phyloP scores from a whole-genome alignment of 768 basidiomycete species.

The Fomitopsis pulvina region DNA sequence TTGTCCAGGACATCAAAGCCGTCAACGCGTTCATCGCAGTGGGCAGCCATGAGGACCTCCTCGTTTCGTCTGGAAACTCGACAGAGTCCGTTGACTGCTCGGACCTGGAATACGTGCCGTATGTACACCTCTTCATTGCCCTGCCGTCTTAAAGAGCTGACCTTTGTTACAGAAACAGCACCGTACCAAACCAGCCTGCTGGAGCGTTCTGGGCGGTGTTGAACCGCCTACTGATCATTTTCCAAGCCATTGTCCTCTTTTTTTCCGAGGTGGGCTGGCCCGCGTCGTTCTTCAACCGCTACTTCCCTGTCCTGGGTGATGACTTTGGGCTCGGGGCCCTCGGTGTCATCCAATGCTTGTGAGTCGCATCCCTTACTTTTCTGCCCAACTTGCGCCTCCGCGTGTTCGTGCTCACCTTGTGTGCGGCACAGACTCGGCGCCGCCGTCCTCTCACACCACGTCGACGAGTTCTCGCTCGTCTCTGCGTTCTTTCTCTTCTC shows the following conservation, averaged over 20 bases:
- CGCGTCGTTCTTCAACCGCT: conserved; percentile 68
- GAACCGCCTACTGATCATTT: conserved; percentile 81
- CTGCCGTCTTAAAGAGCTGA: neutral
- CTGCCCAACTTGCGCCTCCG: neutral
- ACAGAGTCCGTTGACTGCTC: conserved; percentile 22
- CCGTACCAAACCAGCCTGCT: conserved; percentile 87
- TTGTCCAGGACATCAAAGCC: conserved; percentile 69
- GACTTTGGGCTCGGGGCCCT: conserved; percentile 83
- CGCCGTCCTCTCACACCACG: conserved; percentile 50
- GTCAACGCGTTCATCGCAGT: conserved; percentile 59
- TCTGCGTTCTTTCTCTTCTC: conserved; percentile 90
- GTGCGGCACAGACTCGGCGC: conserved; percentile 41
- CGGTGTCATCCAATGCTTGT: conserved; percentile 79
- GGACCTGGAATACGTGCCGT: conserved; percentile 78
- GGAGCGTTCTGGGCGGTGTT: conserved; percentile 90
- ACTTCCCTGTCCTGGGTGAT: conserved; percentile 81
- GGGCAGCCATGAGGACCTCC: conserved; percentile 13
- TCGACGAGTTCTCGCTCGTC: conserved; percentile 85
- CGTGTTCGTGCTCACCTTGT: neutral
- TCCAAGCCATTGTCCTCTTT: conserved; percentile 74
- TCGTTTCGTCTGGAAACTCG: conserved; percentile 8
- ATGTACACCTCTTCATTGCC: conserved; percentile 3
- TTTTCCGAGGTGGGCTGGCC: conserved; percentile 84
- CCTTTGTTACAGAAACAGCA: conserved; percentile 46
- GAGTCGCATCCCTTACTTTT: conserved; percentile 6